Conservation (phyloP, 805 yeast species). For the Kuraishia floccosa region DNA sequence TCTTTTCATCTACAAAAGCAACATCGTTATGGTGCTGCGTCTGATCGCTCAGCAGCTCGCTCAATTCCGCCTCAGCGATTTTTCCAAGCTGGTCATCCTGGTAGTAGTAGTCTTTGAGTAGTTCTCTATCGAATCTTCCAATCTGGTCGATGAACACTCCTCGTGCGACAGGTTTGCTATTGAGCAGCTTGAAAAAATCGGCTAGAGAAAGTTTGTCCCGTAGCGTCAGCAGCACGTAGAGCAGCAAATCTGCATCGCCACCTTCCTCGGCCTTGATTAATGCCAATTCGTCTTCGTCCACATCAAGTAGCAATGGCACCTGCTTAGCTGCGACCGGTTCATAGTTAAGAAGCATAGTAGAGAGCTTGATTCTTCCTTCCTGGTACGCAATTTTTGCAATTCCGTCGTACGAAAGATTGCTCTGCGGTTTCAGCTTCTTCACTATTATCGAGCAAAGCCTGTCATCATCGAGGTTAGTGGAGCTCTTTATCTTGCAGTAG, state of each 20-base stretch:
- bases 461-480: conserved; percentile 43
- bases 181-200: conserved; percentile 58
- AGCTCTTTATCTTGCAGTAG: conserved; percentile 47
- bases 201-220: conserved; percentile 45
- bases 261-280: conserved; percentile 53
- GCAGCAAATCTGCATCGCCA: conserved; percentile 48
- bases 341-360: conserved; percentile 52
- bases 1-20: conserved; percentile 11
- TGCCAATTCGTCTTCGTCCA: conserved; percentile 66
- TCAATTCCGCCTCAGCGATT: conserved; percentile 28
- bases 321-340: conserved; percentile 58
- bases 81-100: conserved; percentile 52
- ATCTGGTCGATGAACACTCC: conserved; percentile 23
- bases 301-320: conserved; percentile 50
- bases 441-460: conserved; percentile 41
- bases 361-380: conserved; percentile 69
- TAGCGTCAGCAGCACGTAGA: conserved; percentile 44
- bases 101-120: conserved; percentile 43
- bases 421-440: conserved; percentile 25
- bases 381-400: conserved; percentile 59
- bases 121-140: conserved; percentile 20
- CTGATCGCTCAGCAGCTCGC: conserved; percentile 7
- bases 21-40: conserved; percentile 7
- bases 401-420: conserved; percentile 41
- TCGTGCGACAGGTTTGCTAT: conserved; percentile 28